Base-by-base conservation (phyloP, 495 filamentous ascomycete genomes). In the Tricharina praecox region DNA sequence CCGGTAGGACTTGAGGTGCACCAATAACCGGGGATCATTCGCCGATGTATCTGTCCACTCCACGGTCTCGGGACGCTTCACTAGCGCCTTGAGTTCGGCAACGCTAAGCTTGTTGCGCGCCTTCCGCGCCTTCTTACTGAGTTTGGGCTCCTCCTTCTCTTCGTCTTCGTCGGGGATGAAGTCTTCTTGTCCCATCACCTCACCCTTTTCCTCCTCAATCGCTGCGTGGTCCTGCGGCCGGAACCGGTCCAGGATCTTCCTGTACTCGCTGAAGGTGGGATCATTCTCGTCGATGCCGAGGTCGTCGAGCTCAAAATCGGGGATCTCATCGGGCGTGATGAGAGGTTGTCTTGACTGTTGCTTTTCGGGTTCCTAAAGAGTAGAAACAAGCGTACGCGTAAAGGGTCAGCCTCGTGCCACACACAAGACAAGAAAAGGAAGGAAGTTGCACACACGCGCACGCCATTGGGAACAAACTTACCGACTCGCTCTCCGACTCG, bases 31-130 rank as follows among this genome's bases (percentile, higher is more conserved):
- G 19, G 90, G 90, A 61, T 96, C 90, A 33, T 79, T 72, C 2
- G 88, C 85, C n/a, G 83, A 90, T 16, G 83, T 82, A 60, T 97
- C 90, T 35, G 88, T 92, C 90, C 88, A 95, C 56, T 96, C 90
- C 1, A 97, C 90, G 0, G 87, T 78, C 62, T 97, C 90, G 7
- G 90, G 90, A 54, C 86, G 90, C 54, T 72, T 71, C 37, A 94
- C 90, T 46, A 93, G 66, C 20, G 87, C 83, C 64, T 96, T 96
- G 38, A 97, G 72, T 63, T 95, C 85, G 30, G 90, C 90, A 28
- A 96, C 82, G 15, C 88, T 92, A 8, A 95, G 72, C 65, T 92
- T 93, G 67, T 80, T 88, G 57, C 81, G 64, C 66, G 81, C 77
- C 66, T 95, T 96, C 45, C 82, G 70, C 53, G 86, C 85, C 70